Percentiles rank a stretch among this genome's conserved stretches.
Evolutionary conservation across 768 basidiomycete genomes (phyloP).

Genomic region (Hortiboletus flavorubellus): DNA sequence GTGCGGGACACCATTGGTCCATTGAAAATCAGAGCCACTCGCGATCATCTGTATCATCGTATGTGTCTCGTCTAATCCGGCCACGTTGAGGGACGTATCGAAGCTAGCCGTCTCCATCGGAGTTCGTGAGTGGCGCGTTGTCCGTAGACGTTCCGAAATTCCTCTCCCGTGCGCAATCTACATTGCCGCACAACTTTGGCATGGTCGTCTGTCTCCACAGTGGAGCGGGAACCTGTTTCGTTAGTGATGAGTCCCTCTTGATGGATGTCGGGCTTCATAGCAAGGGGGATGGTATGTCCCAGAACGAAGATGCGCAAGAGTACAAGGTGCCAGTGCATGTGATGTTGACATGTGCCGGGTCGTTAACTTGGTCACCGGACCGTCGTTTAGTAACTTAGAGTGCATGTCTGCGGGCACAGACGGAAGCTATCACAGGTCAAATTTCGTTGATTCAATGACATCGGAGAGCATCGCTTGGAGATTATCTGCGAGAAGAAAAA

Average conservation of each 20-base stretch:
- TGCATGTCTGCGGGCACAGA: too few species aligned
- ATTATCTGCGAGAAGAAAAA: too few species aligned
- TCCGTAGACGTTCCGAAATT: conserved; percentile 66
- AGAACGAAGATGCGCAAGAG: too few species aligned
- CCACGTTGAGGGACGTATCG: conserved; percentile 55
- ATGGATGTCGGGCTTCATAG: conserved; percentile 31
- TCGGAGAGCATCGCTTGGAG: too few species aligned
- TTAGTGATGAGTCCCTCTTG: conserved; percentile 26
- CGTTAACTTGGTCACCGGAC: too few species aligned
- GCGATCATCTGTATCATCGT: conserved; percentile 52
- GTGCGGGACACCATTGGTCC: conserved; percentile 79
- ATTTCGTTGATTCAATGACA: too few species aligned
- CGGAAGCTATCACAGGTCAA: too few species aligned
- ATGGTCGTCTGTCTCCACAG: conserved; percentile 36
- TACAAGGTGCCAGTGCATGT: too few species aligned
- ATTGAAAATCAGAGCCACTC: conserved; percentile 61
- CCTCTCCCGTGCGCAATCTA: conserved; percentile 90
- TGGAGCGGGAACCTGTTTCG: conserved; percentile 15
- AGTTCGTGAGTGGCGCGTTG: conserved; percentile 55
- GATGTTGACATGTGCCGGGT: too few species aligned
- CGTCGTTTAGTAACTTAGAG: too few species aligned
- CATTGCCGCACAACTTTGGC: conserved; percentile 55
- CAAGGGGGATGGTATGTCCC: too few species aligned
- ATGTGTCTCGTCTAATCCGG: conserved; percentile 94
- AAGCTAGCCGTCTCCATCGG: conserved; percentile 85